Evolutionary conservation across 495 filamentous ascomycete species (phyloP).

Genomic region (Penicillium lividum): DNA sequence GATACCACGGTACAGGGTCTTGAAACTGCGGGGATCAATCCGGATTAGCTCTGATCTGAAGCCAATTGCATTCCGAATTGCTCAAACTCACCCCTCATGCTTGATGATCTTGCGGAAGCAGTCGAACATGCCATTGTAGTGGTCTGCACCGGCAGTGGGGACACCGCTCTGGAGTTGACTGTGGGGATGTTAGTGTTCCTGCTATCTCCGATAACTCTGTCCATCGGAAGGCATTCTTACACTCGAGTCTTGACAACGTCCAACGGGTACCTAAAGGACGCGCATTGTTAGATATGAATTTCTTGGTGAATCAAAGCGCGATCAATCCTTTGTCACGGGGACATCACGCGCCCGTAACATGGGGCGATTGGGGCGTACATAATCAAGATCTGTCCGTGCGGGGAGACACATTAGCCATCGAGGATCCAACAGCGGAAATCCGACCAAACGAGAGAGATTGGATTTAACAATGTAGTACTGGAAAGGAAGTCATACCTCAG

Average conservation of each 20-base stretch:
- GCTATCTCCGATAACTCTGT: slow-evolving; percentile 10
- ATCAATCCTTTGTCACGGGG: not conserved
- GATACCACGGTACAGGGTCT: slow-evolving; percentile 92
- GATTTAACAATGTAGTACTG: too few species aligned
- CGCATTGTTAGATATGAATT: slow-evolving; percentile 17
- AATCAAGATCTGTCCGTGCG: slow-evolving; percentile 68
- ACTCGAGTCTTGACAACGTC: slow-evolving; percentile 98
- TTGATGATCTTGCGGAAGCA: slow-evolving; percentile 95
- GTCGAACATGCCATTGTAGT: slow-evolving; percentile 95
- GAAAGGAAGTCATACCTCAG: slow-evolving; percentile 63
- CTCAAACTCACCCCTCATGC: slow-evolving; percentile 78
- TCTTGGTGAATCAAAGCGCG: not conserved
- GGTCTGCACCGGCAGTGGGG: slow-evolving; percentile 63
- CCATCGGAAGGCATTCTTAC: slow-evolving; percentile 52
- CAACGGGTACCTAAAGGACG: slow-evolving; percentile 81
- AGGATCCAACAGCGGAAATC: slow-evolving; percentile 1
- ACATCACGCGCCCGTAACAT: not conserved
- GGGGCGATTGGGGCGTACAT: slow-evolving; percentile 58
- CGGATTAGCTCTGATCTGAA: slow-evolving; percentile 1
- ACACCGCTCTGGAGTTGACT: slow-evolving; percentile 85
- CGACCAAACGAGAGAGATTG: not conserved
- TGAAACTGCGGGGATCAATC: slow-evolving; percentile 55
- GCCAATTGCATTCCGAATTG: not conserved
- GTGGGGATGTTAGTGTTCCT: slow-evolving; percentile 9
- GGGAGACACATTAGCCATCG: slow-evolving; percentile 31